Percentiles rank a stretch among this genome's conserved stretches.
These are phyloP conservation scores for Mycena galericulata DNA, from an alignment of 768 basidiomycete species.

Conservation along the genomic window DNA sequence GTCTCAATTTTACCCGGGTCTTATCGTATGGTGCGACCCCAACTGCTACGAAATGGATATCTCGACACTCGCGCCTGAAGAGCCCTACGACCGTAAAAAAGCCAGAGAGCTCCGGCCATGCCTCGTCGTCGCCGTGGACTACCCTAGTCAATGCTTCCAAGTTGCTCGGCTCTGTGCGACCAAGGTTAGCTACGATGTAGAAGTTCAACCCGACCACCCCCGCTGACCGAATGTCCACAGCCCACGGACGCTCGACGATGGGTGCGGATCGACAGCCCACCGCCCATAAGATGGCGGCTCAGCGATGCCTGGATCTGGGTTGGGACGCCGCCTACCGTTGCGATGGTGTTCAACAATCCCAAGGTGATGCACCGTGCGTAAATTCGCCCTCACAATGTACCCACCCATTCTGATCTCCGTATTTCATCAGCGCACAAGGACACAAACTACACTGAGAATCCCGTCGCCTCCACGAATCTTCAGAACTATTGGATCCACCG, in stretches of 20 bases:
- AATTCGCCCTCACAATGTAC: neutral
- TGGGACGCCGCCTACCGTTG: constrained; percentile 24
- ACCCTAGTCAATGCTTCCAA: neutral
- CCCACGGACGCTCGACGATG: constrained; percentile 27
- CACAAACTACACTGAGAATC: neutral
- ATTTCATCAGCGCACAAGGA: constrained; percentile 26
- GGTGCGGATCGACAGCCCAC: constrained; percentile 23
- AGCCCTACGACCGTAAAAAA: constrained; percentile 14
- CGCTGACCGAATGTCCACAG: constrained; percentile 1
- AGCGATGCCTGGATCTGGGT: constrained; percentile 33
- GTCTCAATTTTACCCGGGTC: constrained; percentile 33
- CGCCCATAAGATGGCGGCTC: constrained; percentile 18
- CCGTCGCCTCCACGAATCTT: constrained; percentile 16
- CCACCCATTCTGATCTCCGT: neutral
- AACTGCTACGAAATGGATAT: constrained; percentile 21
- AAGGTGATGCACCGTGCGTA: constrained; percentile 23
- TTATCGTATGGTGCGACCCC: constrained; percentile 42
- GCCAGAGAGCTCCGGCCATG: constrained; percentile 25
- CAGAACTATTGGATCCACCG: constrained; percentile 30
- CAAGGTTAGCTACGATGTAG: neutral
- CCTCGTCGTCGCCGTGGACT: constrained; percentile 27
- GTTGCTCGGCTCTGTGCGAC: constrained; percentile 23
- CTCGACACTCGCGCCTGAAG: constrained; percentile 13
- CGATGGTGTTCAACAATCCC: constrained; percentile 21
- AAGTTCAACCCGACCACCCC: neutral